Evolutionary conservation across 768 basidiomycete species (phyloP).

Genomic region (Pleurotus salmoneostramineus): DNA sequence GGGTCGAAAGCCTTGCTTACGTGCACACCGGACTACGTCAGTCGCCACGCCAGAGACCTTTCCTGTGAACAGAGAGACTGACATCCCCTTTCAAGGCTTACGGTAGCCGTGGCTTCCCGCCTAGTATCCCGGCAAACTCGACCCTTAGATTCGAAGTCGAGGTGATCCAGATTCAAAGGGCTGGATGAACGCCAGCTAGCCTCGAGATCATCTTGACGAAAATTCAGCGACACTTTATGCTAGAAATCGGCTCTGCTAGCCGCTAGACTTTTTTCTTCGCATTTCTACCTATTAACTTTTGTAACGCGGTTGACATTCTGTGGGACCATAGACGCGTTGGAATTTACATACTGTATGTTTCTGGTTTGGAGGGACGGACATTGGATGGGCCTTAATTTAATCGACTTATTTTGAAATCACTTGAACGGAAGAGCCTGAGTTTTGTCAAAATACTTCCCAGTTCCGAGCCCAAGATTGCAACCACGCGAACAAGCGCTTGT

Average conservation of each 20-base stretch:
- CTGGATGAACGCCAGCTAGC: too few species aligned
- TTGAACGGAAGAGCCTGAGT: too few species aligned
- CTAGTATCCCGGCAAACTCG: constrained; percentile 74
- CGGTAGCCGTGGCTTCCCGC: constrained; percentile 70
- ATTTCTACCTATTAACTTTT: not conserved
- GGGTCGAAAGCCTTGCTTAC: constrained; percentile 70
- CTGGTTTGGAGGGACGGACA: not conserved
- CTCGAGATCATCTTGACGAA: too few species aligned
- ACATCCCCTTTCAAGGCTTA: constrained; percentile 49
- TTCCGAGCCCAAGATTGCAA: too few species aligned
- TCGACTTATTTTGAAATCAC: too few species aligned
- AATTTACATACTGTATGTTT: constrained; percentile 1
- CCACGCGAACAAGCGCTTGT: not conserved
- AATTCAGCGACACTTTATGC: not conserved
- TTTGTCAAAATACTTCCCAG: too few species aligned
- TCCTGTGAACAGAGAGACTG: not conserved
- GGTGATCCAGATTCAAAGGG: constrained; percentile 54
- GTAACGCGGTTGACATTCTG: not conserved
- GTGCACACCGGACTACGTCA: constrained; percentile 74
- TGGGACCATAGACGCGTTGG: not conserved
- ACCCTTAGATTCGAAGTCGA: constrained; percentile 83
- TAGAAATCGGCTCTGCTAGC: not conserved
- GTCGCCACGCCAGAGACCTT: constrained; percentile 22
- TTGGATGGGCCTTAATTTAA: not conserved
- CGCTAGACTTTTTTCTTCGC: constrained; percentile 1